Base-by-base conservation (phyloP, 2,329 filamentous ascomycete species). In the Arthrobotrys sinensis region DNA sequence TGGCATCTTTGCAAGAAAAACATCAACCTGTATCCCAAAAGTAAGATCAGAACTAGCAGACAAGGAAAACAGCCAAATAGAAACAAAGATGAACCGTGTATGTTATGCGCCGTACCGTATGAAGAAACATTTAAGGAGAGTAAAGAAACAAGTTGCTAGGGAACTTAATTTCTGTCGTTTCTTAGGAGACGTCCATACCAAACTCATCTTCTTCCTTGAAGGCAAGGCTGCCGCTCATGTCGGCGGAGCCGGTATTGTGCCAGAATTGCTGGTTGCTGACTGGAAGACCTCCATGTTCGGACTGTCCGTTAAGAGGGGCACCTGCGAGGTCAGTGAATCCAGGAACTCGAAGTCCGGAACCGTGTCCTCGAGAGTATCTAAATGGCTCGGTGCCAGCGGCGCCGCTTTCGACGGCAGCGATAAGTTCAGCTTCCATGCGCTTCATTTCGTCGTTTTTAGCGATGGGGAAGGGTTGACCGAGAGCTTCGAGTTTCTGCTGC, bases 201-300 rank as follows among this genome's bases (percentile, higher is more conserved):
- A 92, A 97, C 85, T 97, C 94, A 81, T 97, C 94, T 85, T 97
- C 94, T 84, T 97, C 94, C 85, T 97, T 97, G 86, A 97, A 93
- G 83, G 91, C 91, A 82, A 93, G 87, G 24, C 87, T 87, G 52
- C 90, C 88, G 69, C 91, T 91, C 75, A 78, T 72, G 10, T 78
- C 75, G 64, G 75, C 75, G 24, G 75, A 72, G 40, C 75, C 75
- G 16, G 75, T 78, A 82, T 90, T 93, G 88, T 90, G 66, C 92
- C 91, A 82, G 91, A 92, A 83, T 92, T 91, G 79, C 89, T 90
- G 50, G 91, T 90, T 67, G 90, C 89, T 91, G 86, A 83, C 91
- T 85, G 85, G 88, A 85, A 85, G 90, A 68, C 81, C 85, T 82
- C 81, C 85, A 80, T 86, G 63, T 34, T 80, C 71, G 34, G 84